Evolutionary conservation across 2,329 filamentous ascomycete genomes (phyloP), one percentile per base, ranked within the genome.

Genomic region (Madurella mycetomatis): DNA sequence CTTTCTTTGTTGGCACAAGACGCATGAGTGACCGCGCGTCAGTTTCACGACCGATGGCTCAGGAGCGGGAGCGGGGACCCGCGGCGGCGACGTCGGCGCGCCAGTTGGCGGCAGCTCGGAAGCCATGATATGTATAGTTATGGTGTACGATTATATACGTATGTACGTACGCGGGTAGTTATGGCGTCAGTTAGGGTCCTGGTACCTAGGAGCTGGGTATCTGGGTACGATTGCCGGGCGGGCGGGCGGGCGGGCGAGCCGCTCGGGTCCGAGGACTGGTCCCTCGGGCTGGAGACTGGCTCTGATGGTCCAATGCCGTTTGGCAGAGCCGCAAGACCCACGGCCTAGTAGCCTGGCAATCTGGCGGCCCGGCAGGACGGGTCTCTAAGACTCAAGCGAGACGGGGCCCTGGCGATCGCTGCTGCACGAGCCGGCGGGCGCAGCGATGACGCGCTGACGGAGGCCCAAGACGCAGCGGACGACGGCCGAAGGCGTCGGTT

Each of bases 1-100:
- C 68, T 90, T 90, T 57, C 86, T 82, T 67, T 88, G 86, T 66
- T 91, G 87, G 65, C 88, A 92, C 17, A 85, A 76, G 13, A 89
- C 77, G 64, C 88, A 92, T 56, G 80, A 82, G 57, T 81, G 80
- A 55, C 80, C 80, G 47, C 81, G 75, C 40, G 80, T 83, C 61
- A 83, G 69, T 68, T 83, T 83, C 61, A 79, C 68, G 52, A 72
- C 69, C 40, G 74, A 72, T 50, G 73, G 65, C 56, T 80, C 77
- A 56, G 64, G 55, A 51, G 53, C 58, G 47, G 64, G 55, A 51
- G 53, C 58, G 47, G 55, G 19, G 43, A 60, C 63, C 57, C 65
- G 63, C 57, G 60, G 64, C 56, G 66, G 66, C 60, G 67, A 65
- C 59, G 62, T 62, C 59, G 58, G 65, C 61, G 61, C 58, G 47